Evolutionary conservation across 441 rosid species (phyloP), one percentile per base, ranked within the genome.

Genomic region (Arabidopsis lyrata): DNA sequence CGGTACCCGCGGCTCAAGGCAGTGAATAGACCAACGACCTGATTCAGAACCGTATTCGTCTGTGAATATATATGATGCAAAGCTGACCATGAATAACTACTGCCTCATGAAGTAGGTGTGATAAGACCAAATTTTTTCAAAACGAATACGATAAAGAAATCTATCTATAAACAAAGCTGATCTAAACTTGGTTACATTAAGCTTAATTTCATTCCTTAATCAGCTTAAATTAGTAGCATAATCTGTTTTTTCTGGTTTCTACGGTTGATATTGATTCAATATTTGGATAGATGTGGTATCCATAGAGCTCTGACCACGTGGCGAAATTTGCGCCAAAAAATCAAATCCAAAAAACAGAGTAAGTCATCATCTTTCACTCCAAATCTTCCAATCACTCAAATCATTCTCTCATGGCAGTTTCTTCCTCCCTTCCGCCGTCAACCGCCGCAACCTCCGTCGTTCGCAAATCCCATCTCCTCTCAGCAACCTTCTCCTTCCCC

Each of bases 361-460:
- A 63, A 14, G 2, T 72, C 38, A 49, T 24, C 74, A 8, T 34
- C 45, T 41, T 18, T 10, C 20, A 15, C 56, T 59, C 14, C 16
- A 68, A 18, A 22, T 55, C 20, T 34, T n/a, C 53, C 5, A 32
- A 5, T 20, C 66, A 47, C 57, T 18, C 10, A 53, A 2, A 59
- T 77, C 77, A 72, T 20, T 34, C 72, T 80, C 74, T 71, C 77
- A 87, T 89, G 91, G 92, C 66, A 62, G 16, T 91, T 69, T 73
- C 87, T 72, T 52, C 78, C 49, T 60, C 78, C 15, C 60, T 79
- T 14, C 83, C 84, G 69, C 60, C 87, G 11, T 73, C 78, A 69
- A 39, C 83, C 73, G 20, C 83, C 62, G 18, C 72, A 69, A 35
- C 84, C 72, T 16, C 83, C 66, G n/a, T 58, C 15, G 54, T 71